A percentile compares a stretch with the other conserved stretches of the same genome.
Evolutionary conservation across 2,329 filamentous ascomycete species (phyloP).

Genomic region (Alternaria conjuncta): DNA sequence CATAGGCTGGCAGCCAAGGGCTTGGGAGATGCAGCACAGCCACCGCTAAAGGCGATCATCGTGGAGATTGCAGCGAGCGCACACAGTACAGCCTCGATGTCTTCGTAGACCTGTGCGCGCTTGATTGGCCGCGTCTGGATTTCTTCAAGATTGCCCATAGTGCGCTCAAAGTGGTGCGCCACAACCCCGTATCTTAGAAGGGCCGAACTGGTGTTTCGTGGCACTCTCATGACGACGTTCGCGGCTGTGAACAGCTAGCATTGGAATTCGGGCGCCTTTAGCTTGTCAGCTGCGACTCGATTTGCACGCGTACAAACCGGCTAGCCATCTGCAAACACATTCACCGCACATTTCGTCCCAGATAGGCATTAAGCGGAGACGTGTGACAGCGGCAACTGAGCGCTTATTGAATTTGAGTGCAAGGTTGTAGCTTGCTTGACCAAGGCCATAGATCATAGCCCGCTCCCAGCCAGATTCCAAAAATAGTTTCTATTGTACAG

Average conservation of each 20-base stretch:
- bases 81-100: not conserved
- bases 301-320: not conserved
- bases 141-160: not conserved
- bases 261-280: not conserved
- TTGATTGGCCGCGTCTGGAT: not conserved
- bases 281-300: not conserved
- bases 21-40: conserved; percentile 7
- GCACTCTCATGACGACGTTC: not conserved
- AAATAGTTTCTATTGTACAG: conserved; percentile 22
- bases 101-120: not conserved
- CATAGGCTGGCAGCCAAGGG: conserved; percentile 17
- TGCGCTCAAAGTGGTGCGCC: not conserved
- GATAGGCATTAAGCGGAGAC: not conserved
- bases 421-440: conserved; percentile 2
- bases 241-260: not conserved
- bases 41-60: not conserved
- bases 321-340: not conserved
- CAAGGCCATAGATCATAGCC: conserved; percentile 13
- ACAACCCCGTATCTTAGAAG: not conserved
- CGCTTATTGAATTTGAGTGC: not conserved
- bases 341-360: not conserved
- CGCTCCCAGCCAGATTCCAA: conserved; percentile 8
- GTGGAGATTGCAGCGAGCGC: not conserved
- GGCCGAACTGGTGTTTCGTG: not conserved
- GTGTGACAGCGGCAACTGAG: not conserved